Evolutionary conservation across 2,329 filamentous ascomycete species (phyloP).

Genomic region (Fusarium sp.): DNA sequence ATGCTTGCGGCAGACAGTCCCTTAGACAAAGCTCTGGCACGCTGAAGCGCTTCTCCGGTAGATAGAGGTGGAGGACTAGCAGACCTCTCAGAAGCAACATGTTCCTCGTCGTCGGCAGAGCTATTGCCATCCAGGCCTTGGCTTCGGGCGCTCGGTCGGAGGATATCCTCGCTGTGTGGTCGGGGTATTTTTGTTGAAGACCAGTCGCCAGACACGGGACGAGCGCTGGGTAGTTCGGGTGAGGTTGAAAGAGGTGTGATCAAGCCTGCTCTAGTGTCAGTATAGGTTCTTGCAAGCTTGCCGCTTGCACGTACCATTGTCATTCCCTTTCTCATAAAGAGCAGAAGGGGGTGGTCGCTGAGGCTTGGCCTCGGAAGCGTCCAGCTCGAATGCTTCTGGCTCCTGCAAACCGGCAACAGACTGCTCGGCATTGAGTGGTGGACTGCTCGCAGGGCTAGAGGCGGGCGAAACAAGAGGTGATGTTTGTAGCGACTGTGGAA

Average conservation of each 20-base stretch:
- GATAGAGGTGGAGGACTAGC: slow-evolving; percentile 81
- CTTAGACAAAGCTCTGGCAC: slow-evolving; percentile 85
- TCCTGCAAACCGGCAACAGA: slow-evolving; percentile 64
- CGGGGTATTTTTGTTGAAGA: slow-evolving; percentile 54
- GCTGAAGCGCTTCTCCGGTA: slow-evolving; percentile 79
- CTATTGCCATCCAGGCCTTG: slow-evolving; percentile 51
- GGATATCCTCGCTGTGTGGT: slow-evolving; percentile 66
- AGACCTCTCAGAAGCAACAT: slow-evolving; percentile 66
- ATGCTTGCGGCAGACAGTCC: slow-evolving; percentile 92
- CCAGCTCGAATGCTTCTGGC: slow-evolving; percentile 76
- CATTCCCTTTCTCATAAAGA: slow-evolving; percentile 48
- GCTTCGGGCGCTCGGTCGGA: slow-evolving; percentile 60
- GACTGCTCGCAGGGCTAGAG: slow-evolving; percentile 88
- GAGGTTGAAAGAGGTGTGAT: slow-evolving; percentile 66
- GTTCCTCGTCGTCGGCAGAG: slow-evolving; percentile 53
- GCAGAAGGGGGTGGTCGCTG: slow-evolving; percentile 60
- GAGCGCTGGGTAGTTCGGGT: slow-evolving; percentile 60
- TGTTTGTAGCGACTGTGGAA: slow-evolving; percentile 93
- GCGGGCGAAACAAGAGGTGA: slow-evolving; percentile 92
- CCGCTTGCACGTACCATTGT: slow-evolving; percentile 47
- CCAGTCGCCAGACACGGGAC: slow-evolving; percentile 64
- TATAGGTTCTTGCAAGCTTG: not conserved
- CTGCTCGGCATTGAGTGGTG: slow-evolving; percentile 65
- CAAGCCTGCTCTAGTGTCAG: slow-evolving; percentile 50
- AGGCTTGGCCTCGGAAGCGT: slow-evolving; percentile 54